A percentile compares a stretch with the other conserved stretches of the same genome.
Evolutionary conservation across 2,329 filamentous ascomycete genomes (phyloP).

Genomic region (Colletotrichum tropicale): DNA sequence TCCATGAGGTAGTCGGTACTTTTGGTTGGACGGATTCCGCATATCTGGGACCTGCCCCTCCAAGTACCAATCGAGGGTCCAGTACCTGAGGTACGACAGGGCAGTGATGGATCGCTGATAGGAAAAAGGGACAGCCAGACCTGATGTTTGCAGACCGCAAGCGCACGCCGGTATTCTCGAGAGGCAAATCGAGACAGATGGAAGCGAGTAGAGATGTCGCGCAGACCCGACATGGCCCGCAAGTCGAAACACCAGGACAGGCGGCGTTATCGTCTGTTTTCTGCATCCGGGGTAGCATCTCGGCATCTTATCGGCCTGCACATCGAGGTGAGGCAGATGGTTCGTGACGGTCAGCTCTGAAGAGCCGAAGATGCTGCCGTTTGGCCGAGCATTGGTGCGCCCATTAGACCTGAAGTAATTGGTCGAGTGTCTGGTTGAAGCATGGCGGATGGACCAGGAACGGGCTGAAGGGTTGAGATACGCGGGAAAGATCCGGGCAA

Average conservation of each 20-base stretch:
- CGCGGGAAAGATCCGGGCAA: conserved; percentile 6
- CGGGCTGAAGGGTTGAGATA: not conserved
- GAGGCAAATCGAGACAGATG: not conserved
- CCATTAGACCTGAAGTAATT: not conserved
- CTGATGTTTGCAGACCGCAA: not conserved
- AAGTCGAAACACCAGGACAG: not conserved
- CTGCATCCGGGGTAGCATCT: conserved; percentile 12
- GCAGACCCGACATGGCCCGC: not conserved
- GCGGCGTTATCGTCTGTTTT: not conserved
- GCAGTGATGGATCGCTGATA: not conserved
- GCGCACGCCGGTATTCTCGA: not conserved
- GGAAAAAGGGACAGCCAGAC: not conserved
- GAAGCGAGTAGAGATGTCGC: not conserved
- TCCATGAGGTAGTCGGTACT: not conserved
- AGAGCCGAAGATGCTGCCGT: conserved; percentile 14
- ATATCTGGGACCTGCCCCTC: not conserved
- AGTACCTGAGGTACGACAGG: not conserved
- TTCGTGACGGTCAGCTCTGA: not conserved
- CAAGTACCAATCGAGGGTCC: not conserved
- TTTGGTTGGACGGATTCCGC: not conserved
- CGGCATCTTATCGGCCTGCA: conserved; percentile 14
- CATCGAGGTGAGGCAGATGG: not conserved
- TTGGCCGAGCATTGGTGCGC: conserved; percentile 17
- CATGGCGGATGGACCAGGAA: not conserved
- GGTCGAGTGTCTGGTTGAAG: not conserved